A percentile compares a stretch with the other conserved stretches of the same genome.
phyloP scores from a whole-genome alignment of 2,329 filamentous ascomycete genomes.

The Exophiala mesophila region DNA sequence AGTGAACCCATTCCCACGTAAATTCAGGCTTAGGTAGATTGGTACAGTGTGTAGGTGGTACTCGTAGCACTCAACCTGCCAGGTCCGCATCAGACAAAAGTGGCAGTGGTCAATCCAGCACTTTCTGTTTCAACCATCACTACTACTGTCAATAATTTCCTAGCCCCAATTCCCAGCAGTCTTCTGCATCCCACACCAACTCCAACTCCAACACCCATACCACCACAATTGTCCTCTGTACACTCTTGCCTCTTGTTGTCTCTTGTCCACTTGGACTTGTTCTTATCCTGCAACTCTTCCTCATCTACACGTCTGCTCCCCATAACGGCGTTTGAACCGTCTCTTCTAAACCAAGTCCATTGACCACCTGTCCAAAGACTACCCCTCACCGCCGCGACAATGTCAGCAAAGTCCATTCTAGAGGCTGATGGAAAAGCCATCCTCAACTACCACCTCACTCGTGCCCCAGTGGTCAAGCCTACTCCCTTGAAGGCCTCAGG shows the following conservation, averaged over 20 bases:
- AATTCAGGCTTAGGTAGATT: too few species aligned
- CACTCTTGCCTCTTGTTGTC: not conserved
- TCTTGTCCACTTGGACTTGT: slow-evolving; percentile 1
- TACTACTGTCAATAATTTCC: slow-evolving; percentile 7
- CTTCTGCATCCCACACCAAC: not conserved
- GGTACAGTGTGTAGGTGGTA: not conserved
- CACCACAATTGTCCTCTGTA: not conserved
- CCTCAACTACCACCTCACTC: slow-evolving; percentile 99
- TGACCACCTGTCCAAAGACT: slow-evolving; percentile 17
- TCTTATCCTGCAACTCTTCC: slow-evolving; percentile 4
- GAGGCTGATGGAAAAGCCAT: slow-evolving; percentile 99
- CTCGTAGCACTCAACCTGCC: too few species aligned
- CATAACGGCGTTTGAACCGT: slow-evolving; percentile 5
- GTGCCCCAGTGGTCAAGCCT: slow-evolving; percentile 95
- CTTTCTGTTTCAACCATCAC: not conserved
- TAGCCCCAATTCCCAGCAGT: slow-evolving; percentile 11
- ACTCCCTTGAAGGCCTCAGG: slow-evolving; percentile 78
- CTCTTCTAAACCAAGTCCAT: not conserved
- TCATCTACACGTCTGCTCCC: slow-evolving; percentile 2
- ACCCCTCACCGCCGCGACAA: slow-evolving; percentile 43
- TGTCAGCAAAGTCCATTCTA: slow-evolving; percentile 95
- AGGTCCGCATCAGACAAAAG: too few species aligned
- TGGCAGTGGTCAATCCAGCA: slow-evolving; percentile 1
- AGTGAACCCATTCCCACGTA: too few species aligned
- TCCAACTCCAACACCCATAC: not conserved